Evolutionary conservation across 352 stramenopile genomes (phyloP).

Genomic region (Globisporangium spinosum): DNA sequence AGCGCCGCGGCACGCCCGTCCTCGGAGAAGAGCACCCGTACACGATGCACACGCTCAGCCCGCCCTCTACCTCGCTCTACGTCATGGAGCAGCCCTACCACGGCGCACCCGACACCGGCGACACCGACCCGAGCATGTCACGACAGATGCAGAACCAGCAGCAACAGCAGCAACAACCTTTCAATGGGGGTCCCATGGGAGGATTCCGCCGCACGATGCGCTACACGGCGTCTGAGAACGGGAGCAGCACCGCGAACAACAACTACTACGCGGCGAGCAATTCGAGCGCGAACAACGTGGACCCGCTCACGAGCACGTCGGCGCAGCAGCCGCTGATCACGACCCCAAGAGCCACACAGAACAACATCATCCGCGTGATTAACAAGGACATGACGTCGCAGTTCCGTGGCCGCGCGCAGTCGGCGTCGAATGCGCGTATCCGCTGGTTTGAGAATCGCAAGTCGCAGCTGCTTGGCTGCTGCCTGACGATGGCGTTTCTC

Average conservation of each 20-base stretch:
- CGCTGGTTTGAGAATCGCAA: conserved; percentile 89
- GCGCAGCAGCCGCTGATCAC: conserved; percentile 66
- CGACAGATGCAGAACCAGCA: conserved; percentile 10
- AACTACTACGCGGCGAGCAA: conserved; percentile 37
- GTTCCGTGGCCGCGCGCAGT: conserved; percentile 76
- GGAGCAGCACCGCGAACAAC: conserved; percentile 11
- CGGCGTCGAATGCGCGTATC: conserved; percentile 64
- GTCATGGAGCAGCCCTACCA: conserved; percentile 62
- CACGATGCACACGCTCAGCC: conserved; percentile 42
- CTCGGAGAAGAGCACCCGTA: conserved; percentile 68
- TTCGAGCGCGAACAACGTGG: conserved; percentile 15
- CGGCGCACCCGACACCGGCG: conserved; percentile 22
- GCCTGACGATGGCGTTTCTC: conserved; percentile 82
- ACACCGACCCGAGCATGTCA: conserved; percentile 10
- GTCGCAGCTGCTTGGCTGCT: conserved; percentile 82
- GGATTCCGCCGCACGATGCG: conserved; percentile 23
- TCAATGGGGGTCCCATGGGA: background rate
- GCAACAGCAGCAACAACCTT: conserved; percentile 22
- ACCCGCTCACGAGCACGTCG: conserved; percentile 39
- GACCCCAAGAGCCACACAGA: conserved; percentile 47
- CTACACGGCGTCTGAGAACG: conserved; percentile 15
- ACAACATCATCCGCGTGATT: conserved; percentile 87
- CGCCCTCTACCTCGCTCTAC: conserved; percentile 48
- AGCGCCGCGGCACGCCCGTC: conserved; percentile 62
- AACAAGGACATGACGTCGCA: conserved; percentile 89